phyloP scores from a whole-genome alignment of 192 early-diverging fungal species.

The Umbelopsis ramanniana region DNA sequence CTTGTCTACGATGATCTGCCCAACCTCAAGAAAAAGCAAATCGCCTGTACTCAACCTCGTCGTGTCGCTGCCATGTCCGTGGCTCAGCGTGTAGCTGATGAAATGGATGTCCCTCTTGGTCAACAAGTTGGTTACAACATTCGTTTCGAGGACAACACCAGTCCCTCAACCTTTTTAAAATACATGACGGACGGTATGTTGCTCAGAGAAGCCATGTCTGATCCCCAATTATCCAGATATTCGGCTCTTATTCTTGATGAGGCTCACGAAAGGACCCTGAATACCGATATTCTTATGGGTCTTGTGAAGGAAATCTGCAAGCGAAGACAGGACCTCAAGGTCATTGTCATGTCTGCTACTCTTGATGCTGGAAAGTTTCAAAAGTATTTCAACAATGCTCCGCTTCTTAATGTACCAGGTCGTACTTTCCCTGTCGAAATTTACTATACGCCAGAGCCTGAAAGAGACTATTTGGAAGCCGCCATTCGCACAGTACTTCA shows the following conservation, averaged over 20 bases:
- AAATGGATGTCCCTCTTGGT: conserved; percentile 92
- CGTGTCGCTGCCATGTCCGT: conserved; percentile 99
- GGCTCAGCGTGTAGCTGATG: conserved; percentile 97
- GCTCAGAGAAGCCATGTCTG: conserved; percentile 95
- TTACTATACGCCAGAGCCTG: conserved; percentile 97
- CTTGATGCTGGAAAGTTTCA: conserved; percentile 99
- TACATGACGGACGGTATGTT: conserved; percentile 99
- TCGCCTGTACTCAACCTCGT: conserved; percentile 99
- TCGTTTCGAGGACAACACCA: conserved; percentile 97
- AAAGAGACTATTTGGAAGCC: conserved; percentile 96
- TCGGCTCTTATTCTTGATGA: conserved; percentile 98
- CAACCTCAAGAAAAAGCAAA: conserved; percentile 83
- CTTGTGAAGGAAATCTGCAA: conserved; percentile 89
- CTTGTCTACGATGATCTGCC: conserved; percentile 91
- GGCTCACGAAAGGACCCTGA: conserved; percentile 96
- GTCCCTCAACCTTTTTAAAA: conserved; percentile 83
- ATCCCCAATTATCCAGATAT: conserved; percentile 84
- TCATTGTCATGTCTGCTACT: conserved; percentile 98
- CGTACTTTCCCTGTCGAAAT: conserved; percentile 99
- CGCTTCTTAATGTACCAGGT: conserved; percentile 90
- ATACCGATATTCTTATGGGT: conserved; percentile 98
- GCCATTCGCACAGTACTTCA: conserved; percentile 94
- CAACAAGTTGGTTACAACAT: conserved; percentile 98
- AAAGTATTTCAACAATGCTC: conserved; percentile 96
- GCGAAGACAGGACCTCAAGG: conserved; percentile 81